Evolutionary conservation across 495 filamentous ascomycete genomes (phyloP).

Genomic region (Aspergillus carlsbadensis): DNA sequence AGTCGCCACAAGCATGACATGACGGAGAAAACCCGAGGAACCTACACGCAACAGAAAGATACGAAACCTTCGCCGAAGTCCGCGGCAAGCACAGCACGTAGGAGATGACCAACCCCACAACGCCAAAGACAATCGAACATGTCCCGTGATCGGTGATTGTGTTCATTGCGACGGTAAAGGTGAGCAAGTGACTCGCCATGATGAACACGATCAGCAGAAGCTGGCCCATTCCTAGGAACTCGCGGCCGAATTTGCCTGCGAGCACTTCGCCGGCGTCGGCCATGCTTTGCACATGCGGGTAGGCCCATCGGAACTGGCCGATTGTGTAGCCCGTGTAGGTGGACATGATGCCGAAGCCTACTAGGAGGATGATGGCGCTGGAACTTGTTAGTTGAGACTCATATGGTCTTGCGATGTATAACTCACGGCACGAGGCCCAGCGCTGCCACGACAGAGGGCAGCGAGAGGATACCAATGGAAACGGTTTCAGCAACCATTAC

Average conservation of each 20-base stretch:
- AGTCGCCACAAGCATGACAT: background rate
- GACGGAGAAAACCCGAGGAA: background rate
- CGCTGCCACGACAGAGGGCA: conserved; percentile 61
- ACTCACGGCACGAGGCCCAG: conserved; percentile 56
- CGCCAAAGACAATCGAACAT: conserved; percentile 67
- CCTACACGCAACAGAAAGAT: conserved; percentile 60
- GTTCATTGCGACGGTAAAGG: conserved; percentile 70
- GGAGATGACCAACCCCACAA: conserved; percentile 63
- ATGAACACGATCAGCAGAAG: conserved; percentile 66
- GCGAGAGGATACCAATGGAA: conserved; percentile 64
- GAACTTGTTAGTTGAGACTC: background rate
- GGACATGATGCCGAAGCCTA: conserved; percentile 63
- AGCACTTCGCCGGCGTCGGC: conserved; percentile 70
- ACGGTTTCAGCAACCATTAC: conserved; percentile 71
- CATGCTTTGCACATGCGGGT: conserved; percentile 66
- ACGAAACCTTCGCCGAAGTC: conserved; percentile 58
- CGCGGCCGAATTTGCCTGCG: conserved; percentile 60
- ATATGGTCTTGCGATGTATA: background rate
- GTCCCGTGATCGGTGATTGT: conserved; percentile 60
- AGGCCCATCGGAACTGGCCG: conserved; percentile 56
- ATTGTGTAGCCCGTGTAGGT: conserved; percentile 78
- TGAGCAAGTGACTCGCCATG: conserved; percentile 71
- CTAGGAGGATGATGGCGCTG: conserved; percentile 58
- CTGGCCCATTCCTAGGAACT: conserved; percentile 60
- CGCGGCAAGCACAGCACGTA: conserved; percentile 63